Evolutionary conservation across 768 basidiomycete genomes (phyloP), one percentile per base, ranked within the genome.

Genomic region (Paxillus involutus): DNA sequence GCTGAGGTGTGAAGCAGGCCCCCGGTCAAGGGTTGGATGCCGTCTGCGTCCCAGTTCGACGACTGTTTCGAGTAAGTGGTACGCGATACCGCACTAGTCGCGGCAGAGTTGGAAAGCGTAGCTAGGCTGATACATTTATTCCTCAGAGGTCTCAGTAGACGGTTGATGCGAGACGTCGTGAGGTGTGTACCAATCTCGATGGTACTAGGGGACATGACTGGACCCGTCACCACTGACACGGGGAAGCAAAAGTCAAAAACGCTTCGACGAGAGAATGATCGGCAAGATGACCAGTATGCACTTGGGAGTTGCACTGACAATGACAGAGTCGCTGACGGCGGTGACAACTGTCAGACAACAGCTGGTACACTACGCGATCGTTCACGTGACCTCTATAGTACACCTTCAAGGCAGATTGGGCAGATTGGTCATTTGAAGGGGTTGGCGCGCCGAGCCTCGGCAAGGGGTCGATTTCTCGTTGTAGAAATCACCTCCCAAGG

Each of bases 71-170:
- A 59, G 29, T 61, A 53, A 13, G 58, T 54, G 43, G 45, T 42
- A 26, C 51, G 53, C 44, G 62, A 55, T 16, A 59, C 51, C 26
- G 47, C 36, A n/a, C n/a, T n/a, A 48, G 64, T 52, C 19, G 62
- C 9, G 63, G 39, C 41, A 59, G 67, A 11, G 51, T 52, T 55
- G 10, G 57, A 49, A 29, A 68, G 55, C 19, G 66, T 41, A n/a
- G 69, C 72, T 19, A 81, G 61, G 33, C 59, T 66, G 37, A 64
- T 67, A 55, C 77, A 80, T 62, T 79, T 80, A 59, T 70, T 75
- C 45, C 76, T 74, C 33, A 82, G 72, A 19, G 80, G 77, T 32
- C 80, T 69, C 19, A 81, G 66, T 11, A 80, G 67, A 42, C 80
- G 75, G 51, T 73, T 73, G 55, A 79, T 71, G 21, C 74, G 71